phyloP scores from a whole-genome alignment of 2,329 filamentous ascomycete genomes.

The Escovopsis weberi region DNA sequence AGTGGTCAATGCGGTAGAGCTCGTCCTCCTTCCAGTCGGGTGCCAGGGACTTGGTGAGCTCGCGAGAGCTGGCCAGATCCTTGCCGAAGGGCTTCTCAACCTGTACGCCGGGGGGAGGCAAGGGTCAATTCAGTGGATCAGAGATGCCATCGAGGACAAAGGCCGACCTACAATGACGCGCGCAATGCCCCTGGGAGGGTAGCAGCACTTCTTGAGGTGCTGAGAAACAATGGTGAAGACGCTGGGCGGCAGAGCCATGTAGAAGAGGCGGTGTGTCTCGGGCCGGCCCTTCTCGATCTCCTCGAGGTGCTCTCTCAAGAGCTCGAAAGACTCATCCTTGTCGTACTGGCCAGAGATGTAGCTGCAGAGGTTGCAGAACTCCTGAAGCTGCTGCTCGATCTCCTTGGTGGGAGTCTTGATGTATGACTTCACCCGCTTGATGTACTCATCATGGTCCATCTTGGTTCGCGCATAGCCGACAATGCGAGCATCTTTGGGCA shows the following conservation, averaged over 20 bases:
- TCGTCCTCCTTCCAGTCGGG: slow-evolving; percentile 99
- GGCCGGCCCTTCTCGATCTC: slow-evolving; percentile 69
- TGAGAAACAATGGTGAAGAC: slow-evolving; percentile 97
- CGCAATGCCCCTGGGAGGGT: slow-evolving; percentile 77
- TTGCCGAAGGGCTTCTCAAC: slow-evolving; percentile 99
- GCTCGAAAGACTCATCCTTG: slow-evolving; percentile 83
- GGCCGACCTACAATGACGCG: slow-evolving; percentile 67
- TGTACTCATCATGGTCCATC: slow-evolving; percentile 95
- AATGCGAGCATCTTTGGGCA: slow-evolving; percentile 90
- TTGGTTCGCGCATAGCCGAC: slow-evolving; percentile 98
- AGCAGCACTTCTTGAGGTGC: slow-evolving; percentile 94
- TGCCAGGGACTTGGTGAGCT: slow-evolving; percentile 86
- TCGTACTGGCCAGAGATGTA: slow-evolving; percentile 98
- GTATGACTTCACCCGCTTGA: slow-evolving; percentile 88
- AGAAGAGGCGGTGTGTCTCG: slow-evolving; percentile 88
- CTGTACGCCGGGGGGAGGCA: slow-evolving; percentile 26
- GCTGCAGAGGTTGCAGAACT: slow-evolving; percentile 77
- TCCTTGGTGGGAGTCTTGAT: slow-evolving; percentile 99
- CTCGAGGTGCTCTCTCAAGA: slow-evolving; percentile 72
- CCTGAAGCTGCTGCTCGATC: slow-evolving; percentile 83
- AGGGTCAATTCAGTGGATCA: too few relatives aligned
- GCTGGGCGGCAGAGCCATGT: slow-evolving; percentile 96
- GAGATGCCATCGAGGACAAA: too few relatives aligned
- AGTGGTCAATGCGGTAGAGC: slow-evolving; percentile 98
- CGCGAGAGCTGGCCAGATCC: slow-evolving; percentile 83